phyloP scores from a whole-genome alignment of 805 yeast species.

The Yamadazyma scolyti region DNA sequence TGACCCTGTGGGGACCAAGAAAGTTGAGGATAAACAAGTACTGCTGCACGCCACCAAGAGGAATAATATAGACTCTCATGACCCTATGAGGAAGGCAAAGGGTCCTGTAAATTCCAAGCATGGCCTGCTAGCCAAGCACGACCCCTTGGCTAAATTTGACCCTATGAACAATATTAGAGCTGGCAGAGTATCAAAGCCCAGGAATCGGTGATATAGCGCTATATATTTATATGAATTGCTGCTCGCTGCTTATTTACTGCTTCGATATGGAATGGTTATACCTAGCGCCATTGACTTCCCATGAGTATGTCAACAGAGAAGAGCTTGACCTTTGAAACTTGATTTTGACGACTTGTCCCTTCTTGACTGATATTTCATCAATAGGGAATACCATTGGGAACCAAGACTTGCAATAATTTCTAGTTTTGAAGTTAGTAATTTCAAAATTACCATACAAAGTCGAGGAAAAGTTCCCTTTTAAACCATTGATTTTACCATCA shows the following conservation, averaged over 20 bases:
- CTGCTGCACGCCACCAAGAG: background rate
- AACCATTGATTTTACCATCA: constrained; percentile 63
- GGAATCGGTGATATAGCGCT: no score
- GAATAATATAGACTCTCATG: constrained; percentile 3
- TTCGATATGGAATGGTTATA: constrained; percentile 1
- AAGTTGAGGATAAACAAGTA: constrained; percentile 3
- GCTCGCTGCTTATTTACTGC: no score
- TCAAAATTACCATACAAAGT: constrained; percentile 56
- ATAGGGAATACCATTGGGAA: constrained; percentile 36
- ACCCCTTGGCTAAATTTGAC: no score
- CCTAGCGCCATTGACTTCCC: constrained; percentile 16
- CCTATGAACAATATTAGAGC: no score
- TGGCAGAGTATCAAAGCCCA: background rate
- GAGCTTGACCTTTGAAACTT: constrained; percentile 8
- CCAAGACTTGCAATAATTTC: constrained; percentile 31
- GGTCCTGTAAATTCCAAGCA: no score
- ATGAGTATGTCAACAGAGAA: constrained; percentile 23
- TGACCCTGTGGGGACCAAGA: constrained; percentile 27
- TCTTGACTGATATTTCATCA: constrained; percentile 5
- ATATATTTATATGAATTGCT: no score
- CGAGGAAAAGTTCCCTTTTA: constrained; percentile 74
- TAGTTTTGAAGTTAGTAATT: constrained; percentile 47
- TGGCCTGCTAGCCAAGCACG: no score
- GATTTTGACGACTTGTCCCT: constrained; percentile 5
- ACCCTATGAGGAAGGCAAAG: constrained; percentile 6